Evolutionary conservation across 768 basidiomycete species (phyloP), one percentile per base, ranked within the genome.

Genomic region (Agrocybe chaxingu): DNA sequence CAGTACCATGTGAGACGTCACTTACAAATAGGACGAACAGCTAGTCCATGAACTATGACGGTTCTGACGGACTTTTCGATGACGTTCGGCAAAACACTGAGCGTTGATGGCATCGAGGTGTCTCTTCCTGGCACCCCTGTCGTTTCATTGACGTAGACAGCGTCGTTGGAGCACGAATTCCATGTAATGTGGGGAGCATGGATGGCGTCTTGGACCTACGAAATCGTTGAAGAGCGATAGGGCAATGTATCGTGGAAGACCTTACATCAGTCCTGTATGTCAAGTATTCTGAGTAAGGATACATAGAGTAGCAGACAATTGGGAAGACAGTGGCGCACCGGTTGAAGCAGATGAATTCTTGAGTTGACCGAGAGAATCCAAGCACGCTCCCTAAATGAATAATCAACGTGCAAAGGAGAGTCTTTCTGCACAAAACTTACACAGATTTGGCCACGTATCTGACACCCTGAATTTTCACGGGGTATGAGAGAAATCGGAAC

Each of bases 41-140:
- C 81, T 50, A 87, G 72, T 2, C 85, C 85, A 49, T 89, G 84
- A 4, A 81, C 80, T 38, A 89, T 81, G 30, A 88, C 78, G 0
- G 73, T 77, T 46, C 84, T 70, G 42, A 77, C 72, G 42, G 73
- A 85, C 66, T 85, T 85, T 61, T 87, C 85, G 52, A 87, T 87
- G 50, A 85, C 84, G 52, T 74, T 84, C 1, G 85, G 82, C 1
- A 87, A 70, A 2, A 87, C 80, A 8, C 78, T 82, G 45, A 87
- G 69, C 0, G 77, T 78, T 2, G 85, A 78, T 0, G 84, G 77
- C 13, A 81, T 74, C 12, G 81, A 83, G 36, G 66, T 64, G 56
- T 87, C 85, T n/a, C 60, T 60, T 11, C 74, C 72, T 18, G 54
- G 57, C 10, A 58, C 61, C 8, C 70, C 70, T 41, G 66, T 68